Base-by-base conservation (phyloP, 208 protist species). In the Trypanosoma melophagium region DNA sequence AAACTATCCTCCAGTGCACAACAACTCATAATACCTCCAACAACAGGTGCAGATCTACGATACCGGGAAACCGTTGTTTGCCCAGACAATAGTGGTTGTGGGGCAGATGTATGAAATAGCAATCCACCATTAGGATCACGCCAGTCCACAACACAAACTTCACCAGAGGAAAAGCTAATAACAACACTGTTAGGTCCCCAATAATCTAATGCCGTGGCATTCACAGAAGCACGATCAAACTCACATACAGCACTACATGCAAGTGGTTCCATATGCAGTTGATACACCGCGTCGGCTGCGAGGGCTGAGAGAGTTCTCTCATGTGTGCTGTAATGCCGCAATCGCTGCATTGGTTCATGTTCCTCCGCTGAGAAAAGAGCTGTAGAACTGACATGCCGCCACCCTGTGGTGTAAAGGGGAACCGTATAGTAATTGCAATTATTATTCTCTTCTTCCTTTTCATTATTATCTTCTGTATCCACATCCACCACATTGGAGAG, bases 101-200 rank as follows among this genome's bases (percentile, higher is more conserved):
- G 51, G 41, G 45, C 19, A 22, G 42, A 21, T 50, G 60, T 55
- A 57, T 58, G 50, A 35, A 66, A 40, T 22, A 65, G 47, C 25
- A 55, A 57, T 31, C 54, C 68, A 25, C 25, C 66, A 71, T 62
- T 54, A 3, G 74, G 70, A 68, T 72, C 62, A 14, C 88, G 82
- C 83, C 79, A 87, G 64, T 94, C 88, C 8, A 86, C 45, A 4
- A 91, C 67, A 38, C 50, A 66, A n/a, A 94, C 28, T n/a, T 65
- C 67, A 16, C 88, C 85, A 22, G 79, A 73, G 0, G 88, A 94
- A 58, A 82, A 87, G 40, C 88, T 77, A 16, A 94, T 78, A 0
- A 94, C 38, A n/a, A 64, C 71, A 44, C 60, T 47, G 47, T 83
- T 57, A 8, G 57, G 45, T 7, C 84, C 85, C 79, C 84, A 94